Evolutionary conservation across 1,284 basidiomycete genomes (phyloP), one percentile per base, ranked within the genome.

Genomic region (Xerocomus tenax): DNA sequence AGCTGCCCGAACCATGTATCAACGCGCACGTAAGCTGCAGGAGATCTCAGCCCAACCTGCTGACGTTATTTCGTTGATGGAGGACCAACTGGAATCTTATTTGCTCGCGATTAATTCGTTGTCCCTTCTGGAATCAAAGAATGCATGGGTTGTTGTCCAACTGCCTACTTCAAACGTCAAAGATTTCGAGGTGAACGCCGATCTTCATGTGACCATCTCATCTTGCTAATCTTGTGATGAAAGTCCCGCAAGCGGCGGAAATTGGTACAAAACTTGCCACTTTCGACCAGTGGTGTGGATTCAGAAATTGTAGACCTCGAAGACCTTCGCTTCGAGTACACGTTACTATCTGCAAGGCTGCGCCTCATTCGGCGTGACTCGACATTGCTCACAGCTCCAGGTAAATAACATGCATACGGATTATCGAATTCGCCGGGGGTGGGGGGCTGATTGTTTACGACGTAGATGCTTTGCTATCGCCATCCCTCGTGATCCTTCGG

Each of bases 1-100:
- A 94, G 92, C 92, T 48, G 88, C 88, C 10, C 76, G 87, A 49
- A 84, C 84, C 19, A 98, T 98, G 94, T 98, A 96, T 67, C 89
- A 93, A 60, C 86, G 92, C 54, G 92, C 88, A 15, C 77, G 85
- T 52, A 86, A 90, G 58, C 70, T 97, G 8, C 81, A 78, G 46
- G 80, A 82, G 42, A 67, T 83, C 40, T 70, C 74, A 53, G 68
- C 65, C 47, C 69, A 72, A 38, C 72, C 77, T 51, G 60, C 71
- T 32, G 70, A 79, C 28, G 79, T 84, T 57, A 67, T 80, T 26
- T 74, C 78, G 15, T 61, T 87, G 45, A 79, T 81, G 29, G 81
- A 84, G 55, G 78, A 87, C 58, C 90, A 93, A 65, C 78, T 91
- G 23, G 79, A 90, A 71, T 75, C 88, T 59, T 89, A 91, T 62